phyloP scores from a whole-genome alignment of 352 stramenopile genomes.

The Pythium brachiatum region DNA sequence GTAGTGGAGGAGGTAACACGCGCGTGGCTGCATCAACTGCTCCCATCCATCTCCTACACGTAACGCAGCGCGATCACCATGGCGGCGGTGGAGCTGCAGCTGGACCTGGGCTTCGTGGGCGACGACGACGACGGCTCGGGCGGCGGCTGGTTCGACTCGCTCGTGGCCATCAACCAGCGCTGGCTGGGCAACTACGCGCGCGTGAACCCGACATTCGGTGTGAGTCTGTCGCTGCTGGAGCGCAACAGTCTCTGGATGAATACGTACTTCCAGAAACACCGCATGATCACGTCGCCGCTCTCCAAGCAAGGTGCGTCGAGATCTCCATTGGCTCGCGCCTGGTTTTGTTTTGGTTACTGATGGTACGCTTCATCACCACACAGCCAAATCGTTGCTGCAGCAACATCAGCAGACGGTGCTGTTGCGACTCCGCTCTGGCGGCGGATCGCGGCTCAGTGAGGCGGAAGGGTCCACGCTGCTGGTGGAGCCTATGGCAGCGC shows the following conservation, averaged over 20 bases:
- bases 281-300: constrained; percentile 58
- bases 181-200: constrained; percentile 67
- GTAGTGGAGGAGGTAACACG: neutral
- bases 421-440: constrained; percentile 36
- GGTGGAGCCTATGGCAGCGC: constrained; percentile 57
- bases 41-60: no score
- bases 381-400: constrained; percentile 51
- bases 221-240: constrained; percentile 53
- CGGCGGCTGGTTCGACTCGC: constrained; percentile 37
- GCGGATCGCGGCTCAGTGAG: constrained; percentile 33
- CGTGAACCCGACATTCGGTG: constrained; percentile 49
- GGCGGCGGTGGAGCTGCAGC: constrained; percentile 27
- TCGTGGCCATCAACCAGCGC: constrained; percentile 58
- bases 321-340: neutral
- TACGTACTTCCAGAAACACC: constrained; percentile 75
- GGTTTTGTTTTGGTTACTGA: neutral
- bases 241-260: constrained; percentile 83
- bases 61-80: constrained; percentile 9
- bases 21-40: neutral
- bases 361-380: no score
- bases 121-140: constrained; percentile 26
- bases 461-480: constrained; percentile 47
- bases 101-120: constrained; percentile 41
- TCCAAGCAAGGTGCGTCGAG: constrained; percentile 45
- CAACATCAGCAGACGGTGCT: constrained; percentile 49